Conservation (phyloP, 2,329 filamentous ascomycete species). For the Coniochaeta sp. region DNA sequence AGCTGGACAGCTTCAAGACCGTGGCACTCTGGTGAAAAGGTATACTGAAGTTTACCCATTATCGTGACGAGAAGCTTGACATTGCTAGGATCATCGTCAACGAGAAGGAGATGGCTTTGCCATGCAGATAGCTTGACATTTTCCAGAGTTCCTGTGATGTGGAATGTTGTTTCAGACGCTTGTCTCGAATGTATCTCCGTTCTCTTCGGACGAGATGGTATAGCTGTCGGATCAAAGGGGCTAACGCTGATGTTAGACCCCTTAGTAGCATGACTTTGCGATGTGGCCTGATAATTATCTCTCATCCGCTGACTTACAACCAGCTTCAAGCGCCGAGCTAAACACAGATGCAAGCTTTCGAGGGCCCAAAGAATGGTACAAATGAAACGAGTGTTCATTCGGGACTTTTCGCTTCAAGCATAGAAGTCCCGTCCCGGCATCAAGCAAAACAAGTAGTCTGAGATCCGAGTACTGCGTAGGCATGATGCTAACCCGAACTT, state of each 20-base stretch:
- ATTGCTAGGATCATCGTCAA: conserved; percentile 35
- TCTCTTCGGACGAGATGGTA: neutral
- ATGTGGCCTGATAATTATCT: too few species aligned
- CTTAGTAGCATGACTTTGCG: too few species aligned
- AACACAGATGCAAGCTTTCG: conserved; percentile 10
- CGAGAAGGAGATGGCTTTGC: conserved; percentile 19
- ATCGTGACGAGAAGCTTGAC: conserved; percentile 28
- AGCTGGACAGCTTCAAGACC: conserved; percentile 39
- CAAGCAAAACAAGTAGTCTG: conserved; percentile 9
- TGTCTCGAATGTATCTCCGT: neutral
- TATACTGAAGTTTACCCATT: conserved; percentile 27
- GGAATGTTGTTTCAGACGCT: too few species aligned
- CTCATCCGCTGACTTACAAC: neutral
- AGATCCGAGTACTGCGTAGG: neutral
- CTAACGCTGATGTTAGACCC: too few species aligned
- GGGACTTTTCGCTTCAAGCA: conserved; percentile 4
- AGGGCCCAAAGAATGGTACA: conserved; percentile 12
- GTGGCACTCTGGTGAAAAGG: conserved; percentile 33
- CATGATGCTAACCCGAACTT: neutral
- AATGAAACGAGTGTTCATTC: conserved; percentile 5
- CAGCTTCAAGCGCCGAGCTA: neutral
- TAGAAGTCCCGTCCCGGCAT: conserved; percentile 3
- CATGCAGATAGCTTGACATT: too few species aligned
- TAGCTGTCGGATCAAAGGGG: neutral
- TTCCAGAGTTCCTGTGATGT: too few species aligned